phyloP scores from a whole-genome alignment of 768 basidiomycete genomes.

The Obba rivulosa region DNA sequence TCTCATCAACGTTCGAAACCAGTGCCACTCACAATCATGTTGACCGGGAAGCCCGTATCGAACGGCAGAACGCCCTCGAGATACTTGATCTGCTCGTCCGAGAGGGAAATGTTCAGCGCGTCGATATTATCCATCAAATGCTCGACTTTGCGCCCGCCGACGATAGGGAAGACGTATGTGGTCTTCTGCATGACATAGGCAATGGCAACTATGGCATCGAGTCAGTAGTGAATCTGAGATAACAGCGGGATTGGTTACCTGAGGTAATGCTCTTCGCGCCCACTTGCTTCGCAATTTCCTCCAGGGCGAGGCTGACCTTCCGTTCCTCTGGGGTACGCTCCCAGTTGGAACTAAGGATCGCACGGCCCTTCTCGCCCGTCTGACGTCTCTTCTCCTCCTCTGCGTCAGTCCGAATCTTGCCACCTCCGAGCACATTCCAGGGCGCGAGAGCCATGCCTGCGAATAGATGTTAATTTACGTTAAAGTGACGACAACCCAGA shows the following conservation, averaged over 20 bases:
- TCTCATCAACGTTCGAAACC: too few species aligned
- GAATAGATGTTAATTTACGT: too few species aligned
- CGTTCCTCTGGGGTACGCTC: constrained; percentile 40
- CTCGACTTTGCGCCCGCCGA: constrained; percentile 6
- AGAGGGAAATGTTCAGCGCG: constrained; percentile 16
- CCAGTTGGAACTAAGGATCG: constrained; percentile 30
- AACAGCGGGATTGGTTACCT: constrained; percentile 28
- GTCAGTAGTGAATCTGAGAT: neutral
- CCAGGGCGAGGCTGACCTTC: constrained; percentile 37
- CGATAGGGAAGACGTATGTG: constrained; percentile 10
- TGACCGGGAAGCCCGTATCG: constrained; percentile 14
- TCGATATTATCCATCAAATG: constrained; percentile 14
- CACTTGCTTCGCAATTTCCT: constrained; percentile 45
- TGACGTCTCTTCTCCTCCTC: constrained; percentile 24
- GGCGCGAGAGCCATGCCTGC: constrained; percentile 32
- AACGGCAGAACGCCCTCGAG: constrained; percentile 15
- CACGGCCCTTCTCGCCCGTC: constrained; percentile 28
- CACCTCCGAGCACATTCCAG: constrained; percentile 33
- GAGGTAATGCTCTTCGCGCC: constrained; percentile 43
- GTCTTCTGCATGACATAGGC: constrained; percentile 22
- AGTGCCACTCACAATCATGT: too few species aligned
- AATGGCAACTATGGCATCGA: constrained; percentile 18
- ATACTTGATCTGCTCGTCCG: constrained; percentile 13
- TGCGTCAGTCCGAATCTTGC: constrained; percentile 29
- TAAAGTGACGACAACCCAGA: too few species aligned